A percentile compares a stretch with the other conserved stretches of the same genome.
These are phyloP conservation scores for Picea sitchensis DNA, from an alignment of 75 land plant genomes.

Conservation along the genomic window DNA sequence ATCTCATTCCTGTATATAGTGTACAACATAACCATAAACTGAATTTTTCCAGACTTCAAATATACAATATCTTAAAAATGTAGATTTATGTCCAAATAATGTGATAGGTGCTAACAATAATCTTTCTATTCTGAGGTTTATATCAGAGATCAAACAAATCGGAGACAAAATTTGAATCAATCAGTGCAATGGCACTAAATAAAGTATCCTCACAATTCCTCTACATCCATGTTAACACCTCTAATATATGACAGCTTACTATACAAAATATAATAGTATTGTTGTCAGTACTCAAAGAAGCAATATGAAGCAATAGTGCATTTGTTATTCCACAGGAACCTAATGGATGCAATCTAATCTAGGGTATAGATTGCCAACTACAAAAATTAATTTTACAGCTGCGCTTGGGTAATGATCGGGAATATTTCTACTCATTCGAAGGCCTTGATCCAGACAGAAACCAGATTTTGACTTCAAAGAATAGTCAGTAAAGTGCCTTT, in stretches of 20 bases:
- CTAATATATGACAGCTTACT: neutral
- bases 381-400: conserved; percentile 16
- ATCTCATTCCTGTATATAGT: no score
- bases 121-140: no score
- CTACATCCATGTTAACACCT: no score
- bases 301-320: neutral
- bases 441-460: conserved; percentile 5
- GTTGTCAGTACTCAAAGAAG: neutral
- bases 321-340: neutral
- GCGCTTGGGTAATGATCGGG: conserved; percentile 30
- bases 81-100: no score
- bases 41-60: no score
- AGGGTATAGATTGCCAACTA: neutral
- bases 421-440: conserved; percentile 5
- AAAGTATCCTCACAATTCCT: no score
- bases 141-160: no score
- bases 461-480: conserved; percentile 5
- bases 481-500: neutral
- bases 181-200: no score
- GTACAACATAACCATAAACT: no score
- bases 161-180: no score
- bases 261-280: neutral
- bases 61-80: no score
- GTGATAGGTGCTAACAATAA: no score
- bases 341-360: neutral